Base-by-base conservation (phyloP, 768 basidiomycete genomes). In the Lanmaoa rubissima region DNA sequence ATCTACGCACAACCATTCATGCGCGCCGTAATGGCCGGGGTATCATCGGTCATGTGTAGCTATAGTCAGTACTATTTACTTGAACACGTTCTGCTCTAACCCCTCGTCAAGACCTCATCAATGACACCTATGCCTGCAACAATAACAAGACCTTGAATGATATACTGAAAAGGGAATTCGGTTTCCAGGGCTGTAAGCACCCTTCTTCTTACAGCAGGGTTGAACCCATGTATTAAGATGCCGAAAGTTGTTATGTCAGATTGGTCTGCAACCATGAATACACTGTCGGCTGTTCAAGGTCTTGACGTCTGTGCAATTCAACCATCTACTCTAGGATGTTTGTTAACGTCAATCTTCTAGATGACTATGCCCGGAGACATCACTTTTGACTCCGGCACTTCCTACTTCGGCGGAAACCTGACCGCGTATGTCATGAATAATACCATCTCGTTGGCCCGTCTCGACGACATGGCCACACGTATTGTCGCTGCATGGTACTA, bases 351-450 rank as follows among this genome's bases (percentile, higher is more conserved):
- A 5, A 49, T 34, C 36, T 52, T 26, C 51, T 31, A 86, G 84
- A 85, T 87, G 86, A 85, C 83, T 1, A 88, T 88, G 86, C 86
- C 87, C 47, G 86, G 86, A 64, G 86, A 84, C 56, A 76, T 81
- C 40, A 72, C 70, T 26, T 65, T 74, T 19, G 65, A 61, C 36
- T 79, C 79, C 5, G 65, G 62, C 2, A 62, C 24, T n/a, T 69
- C 64, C 32, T 86, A 82, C 70, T 88, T 87, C 54, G 90, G 90
- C 4, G 70, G 72, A 36, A 79, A 79, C 51, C 73, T 92, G 10
- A 81, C 83, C 1, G 66, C 74, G 32, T 82, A 81, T 11, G 86
- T 91, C 16, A 75, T 80, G 55, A 83, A 81, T 41, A 82, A 85
- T 17, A 73, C 78, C 34, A 85, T 93, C 6, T 72, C 84, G 0